Evolutionary conservation across 2,329 filamentous ascomycete species (phyloP).

Genomic region (Penicillium sp.): DNA sequence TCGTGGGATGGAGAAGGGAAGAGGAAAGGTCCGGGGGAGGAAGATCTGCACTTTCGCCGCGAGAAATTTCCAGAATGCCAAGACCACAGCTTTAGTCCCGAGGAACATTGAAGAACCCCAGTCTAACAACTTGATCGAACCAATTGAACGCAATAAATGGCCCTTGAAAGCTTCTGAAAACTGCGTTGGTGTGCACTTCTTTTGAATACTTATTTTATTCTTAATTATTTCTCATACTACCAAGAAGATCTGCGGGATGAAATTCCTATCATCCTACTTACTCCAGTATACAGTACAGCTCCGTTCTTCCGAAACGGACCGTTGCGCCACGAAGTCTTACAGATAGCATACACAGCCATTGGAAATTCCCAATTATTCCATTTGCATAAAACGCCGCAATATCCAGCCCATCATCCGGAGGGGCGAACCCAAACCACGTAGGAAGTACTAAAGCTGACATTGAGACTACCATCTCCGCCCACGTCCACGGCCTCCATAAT

Average conservation of each 20-base stretch:
- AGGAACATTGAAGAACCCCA: constrained; percentile 23
- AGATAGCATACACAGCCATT: neutral
- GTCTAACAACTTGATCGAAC: neutral
- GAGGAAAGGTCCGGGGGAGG: constrained; percentile 31
- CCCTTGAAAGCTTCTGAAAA: neutral
- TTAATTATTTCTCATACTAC: neutral
- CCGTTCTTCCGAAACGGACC: constrained; percentile 3
- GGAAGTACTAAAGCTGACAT: constrained; percentile 6
- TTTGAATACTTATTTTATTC: neutral
- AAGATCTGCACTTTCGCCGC: constrained; percentile 32
- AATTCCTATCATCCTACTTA: neutral
- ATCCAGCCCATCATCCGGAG: constrained; percentile 10
- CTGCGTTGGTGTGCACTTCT: neutral
- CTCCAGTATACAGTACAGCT: neutral
- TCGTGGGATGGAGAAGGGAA: constrained; percentile 33
- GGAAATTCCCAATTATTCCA: neutral
- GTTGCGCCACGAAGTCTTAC: neutral
- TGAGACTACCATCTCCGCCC: constrained; percentile 39
- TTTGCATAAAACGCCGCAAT: constrained; percentile 22
- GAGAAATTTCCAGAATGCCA: constrained; percentile 50
- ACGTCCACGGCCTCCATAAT: constrained; percentile 40
- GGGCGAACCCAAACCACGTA: constrained; percentile 3
- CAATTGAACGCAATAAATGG: neutral
- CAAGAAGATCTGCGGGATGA: neutral
- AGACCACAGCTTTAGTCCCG: constrained; percentile 38